A percentile compares a stretch with the other conserved stretches of the same genome.
These are phyloP conservation scores for Boletus bicolor DNA, from an alignment of 768 basidiomycete genomes.

Conservation along the genomic window DNA sequence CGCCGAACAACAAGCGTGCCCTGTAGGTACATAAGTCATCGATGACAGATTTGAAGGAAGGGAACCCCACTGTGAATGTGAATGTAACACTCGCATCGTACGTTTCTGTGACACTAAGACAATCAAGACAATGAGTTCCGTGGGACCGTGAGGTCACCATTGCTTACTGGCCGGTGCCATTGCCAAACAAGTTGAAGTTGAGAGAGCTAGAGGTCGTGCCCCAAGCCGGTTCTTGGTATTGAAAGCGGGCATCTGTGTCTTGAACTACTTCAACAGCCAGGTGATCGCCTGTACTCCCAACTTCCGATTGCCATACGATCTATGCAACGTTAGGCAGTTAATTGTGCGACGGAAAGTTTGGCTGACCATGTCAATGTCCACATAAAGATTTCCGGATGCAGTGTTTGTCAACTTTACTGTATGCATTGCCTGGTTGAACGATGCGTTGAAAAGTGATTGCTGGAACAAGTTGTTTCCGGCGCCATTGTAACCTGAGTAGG, in stretches of 20 bases:
- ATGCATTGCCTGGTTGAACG: conserved; percentile 37
- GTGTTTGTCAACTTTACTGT: conserved; percentile 33
- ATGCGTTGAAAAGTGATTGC: conserved; percentile 37
- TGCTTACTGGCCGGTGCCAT: conserved; percentile 43
- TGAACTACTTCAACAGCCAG: conserved; percentile 23
- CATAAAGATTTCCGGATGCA: conserved; percentile 30
- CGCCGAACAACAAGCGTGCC: conserved; percentile 12
- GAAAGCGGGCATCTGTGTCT: conserved; percentile 40
- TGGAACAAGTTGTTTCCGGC: conserved; percentile 34
- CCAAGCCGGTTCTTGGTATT: conserved; percentile 40
- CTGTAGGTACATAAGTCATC: conserved; percentile 13
- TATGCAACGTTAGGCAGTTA: neutral
- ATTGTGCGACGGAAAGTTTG: neutral
- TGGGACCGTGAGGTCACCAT: neutral
- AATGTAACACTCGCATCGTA: conserved; percentile 35
- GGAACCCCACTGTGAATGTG: conserved; percentile 38
- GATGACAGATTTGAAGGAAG: neutral
- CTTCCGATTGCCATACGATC: conserved; percentile 31
- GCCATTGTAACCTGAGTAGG: conserved; percentile 31
- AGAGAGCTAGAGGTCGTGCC: conserved; percentile 25
- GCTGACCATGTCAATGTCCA: conserved; percentile 48
- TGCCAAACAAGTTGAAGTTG: conserved; percentile 38
- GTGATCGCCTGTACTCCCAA: conserved; percentile 16
- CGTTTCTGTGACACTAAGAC: conserved; percentile 34
- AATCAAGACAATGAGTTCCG: neutral